These are phyloP conservation scores for Penicillium psychrosexuale DNA, from an alignment of 2,329 filamentous ascomycete genomes.

Conservation along the genomic window DNA sequence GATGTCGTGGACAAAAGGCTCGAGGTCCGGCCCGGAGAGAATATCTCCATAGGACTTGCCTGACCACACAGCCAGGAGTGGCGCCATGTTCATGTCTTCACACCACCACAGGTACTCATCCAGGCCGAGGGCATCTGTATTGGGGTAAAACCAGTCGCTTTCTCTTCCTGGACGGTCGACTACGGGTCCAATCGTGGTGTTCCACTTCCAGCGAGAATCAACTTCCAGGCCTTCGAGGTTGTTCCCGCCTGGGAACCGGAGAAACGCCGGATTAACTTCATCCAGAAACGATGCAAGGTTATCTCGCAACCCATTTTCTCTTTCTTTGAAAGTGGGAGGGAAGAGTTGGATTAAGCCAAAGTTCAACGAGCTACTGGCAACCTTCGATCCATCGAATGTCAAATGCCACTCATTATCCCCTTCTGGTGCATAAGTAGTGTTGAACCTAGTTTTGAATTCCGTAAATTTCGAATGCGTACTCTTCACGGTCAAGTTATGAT, in stretches of 20 bases:
- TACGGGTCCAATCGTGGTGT: constrained; percentile 43
- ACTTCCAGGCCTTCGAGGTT: constrained; percentile 48
- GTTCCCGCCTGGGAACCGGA: constrained; percentile 65
- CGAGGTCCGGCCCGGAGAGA: constrained; percentile 48
- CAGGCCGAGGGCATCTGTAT: constrained; percentile 59
- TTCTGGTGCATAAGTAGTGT: constrained; percentile 20
- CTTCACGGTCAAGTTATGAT: constrained; percentile 27
- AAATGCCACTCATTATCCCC: constrained; percentile 32
- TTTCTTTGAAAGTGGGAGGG: constrained; percentile 26
- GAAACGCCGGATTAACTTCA: constrained; percentile 54
- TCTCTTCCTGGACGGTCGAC: constrained; percentile 52
- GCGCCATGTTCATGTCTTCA: constrained; percentile 58
- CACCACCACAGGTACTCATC: constrained; percentile 62
- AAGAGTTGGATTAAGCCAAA: constrained; percentile 29
- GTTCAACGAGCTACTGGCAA: constrained; percentile 20
- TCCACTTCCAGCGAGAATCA: constrained; percentile 40
- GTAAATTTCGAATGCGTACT: constrained; percentile 20
- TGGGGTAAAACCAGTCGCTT: constrained; percentile 58
- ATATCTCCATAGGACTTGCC: constrained; percentile 55
- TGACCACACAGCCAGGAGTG: constrained; percentile 57
- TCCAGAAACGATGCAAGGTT: constrained; percentile 56
- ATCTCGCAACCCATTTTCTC: constrained; percentile 54
- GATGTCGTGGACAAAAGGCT: constrained; percentile 57
- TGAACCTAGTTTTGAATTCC: constrained; percentile 22
- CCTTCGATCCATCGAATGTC: constrained; percentile 25